Percentiles rank a stretch among this genome's conserved stretches.
Evolutionary conservation across 768 basidiomycete genomes (phyloP).

Genomic region (Boletus pseudopeckii): DNA sequence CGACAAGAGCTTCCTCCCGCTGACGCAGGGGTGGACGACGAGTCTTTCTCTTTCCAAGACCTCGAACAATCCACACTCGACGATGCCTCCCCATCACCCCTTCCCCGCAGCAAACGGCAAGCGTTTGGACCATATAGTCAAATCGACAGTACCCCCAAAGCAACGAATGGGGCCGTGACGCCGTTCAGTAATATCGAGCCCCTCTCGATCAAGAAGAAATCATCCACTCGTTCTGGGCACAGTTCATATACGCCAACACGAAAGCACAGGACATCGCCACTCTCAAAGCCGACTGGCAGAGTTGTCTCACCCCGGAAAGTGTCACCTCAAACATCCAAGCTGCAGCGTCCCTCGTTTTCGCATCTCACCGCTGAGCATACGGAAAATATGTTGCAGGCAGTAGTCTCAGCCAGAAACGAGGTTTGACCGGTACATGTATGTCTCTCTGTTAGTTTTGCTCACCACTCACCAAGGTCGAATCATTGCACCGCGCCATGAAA

Average conservation of each 20-base stretch:
- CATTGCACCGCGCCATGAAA: slow-evolving; percentile 67
- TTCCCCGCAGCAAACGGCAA: slow-evolving; percentile 72
- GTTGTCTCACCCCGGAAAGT: slow-evolving; percentile 50
- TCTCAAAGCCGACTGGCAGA: slow-evolving; percentile 42
- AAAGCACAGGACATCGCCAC: slow-evolving; percentile 49
- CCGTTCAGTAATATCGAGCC: slow-evolving; percentile 58
- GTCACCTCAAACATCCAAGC: slow-evolving; percentile 50
- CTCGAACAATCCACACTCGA: slow-evolving; percentile 27
- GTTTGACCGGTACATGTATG: slow-evolving; percentile 36
- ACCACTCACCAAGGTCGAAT: slow-evolving; percentile 53
- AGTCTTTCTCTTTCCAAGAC: slow-evolving; percentile 31
- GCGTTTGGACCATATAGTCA: slow-evolving; percentile 55
- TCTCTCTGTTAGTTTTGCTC: neutral
- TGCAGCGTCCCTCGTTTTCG: slow-evolving; percentile 22
- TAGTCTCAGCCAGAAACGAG: slow-evolving; percentile 60
- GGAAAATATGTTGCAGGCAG: slow-evolving; percentile 46
- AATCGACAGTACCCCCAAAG: slow-evolving; percentile 52
- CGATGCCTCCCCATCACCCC: slow-evolving; percentile 40
- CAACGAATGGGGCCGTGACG: slow-evolving; percentile 30
- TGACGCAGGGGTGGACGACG: slow-evolving; percentile 46
- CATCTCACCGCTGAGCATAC: slow-evolving; percentile 35
- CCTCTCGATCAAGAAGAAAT: slow-evolving; percentile 82
- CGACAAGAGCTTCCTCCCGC: slow-evolving; percentile 38
- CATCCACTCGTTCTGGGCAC: slow-evolving; percentile 51
- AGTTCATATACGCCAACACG: slow-evolving; percentile 35